Conservation (phyloP, 805 yeast genomes). For the Clavispora asparagi region DNA sequence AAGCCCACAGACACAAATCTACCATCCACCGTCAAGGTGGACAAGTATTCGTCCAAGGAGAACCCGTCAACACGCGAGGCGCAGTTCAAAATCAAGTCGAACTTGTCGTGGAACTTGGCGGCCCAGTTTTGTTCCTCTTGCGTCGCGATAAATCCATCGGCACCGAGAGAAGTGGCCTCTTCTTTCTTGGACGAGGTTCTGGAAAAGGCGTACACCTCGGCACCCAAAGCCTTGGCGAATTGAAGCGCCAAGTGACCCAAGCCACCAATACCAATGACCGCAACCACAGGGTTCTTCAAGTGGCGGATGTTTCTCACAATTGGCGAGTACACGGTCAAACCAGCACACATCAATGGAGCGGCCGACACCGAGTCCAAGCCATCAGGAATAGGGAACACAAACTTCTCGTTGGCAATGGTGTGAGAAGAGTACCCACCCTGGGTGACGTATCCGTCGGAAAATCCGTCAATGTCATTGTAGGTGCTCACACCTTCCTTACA, state of each 20-base stretch:
- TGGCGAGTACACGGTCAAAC: constrained; percentile 69
- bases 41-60: constrained; percentile 44
- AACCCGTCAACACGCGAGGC: constrained; percentile 48
- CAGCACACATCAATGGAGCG: constrained; percentile 77
- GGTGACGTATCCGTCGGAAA: constrained; percentile 44
- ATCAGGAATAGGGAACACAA: constrained; percentile 62
- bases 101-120: constrained; percentile 22
- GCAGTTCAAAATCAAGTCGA: constrained; percentile 51
- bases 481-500: constrained; percentile 41
- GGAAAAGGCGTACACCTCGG: constrained; percentile 54
- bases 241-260: constrained; percentile 52
- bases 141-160: constrained; percentile 51
- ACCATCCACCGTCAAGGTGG: constrained; percentile 51
- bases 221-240: constrained; percentile 57
- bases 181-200: constrained; percentile 45
- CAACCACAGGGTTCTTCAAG: constrained; percentile 35
- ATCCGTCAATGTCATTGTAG: constrained; percentile 40
- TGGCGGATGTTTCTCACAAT: constrained; percentile 41
- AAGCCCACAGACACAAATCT: constrained; percentile 62
- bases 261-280: constrained; percentile 57
- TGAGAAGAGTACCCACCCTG: constrained; percentile 72
- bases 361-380: constrained; percentile 45
- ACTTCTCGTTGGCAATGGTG: constrained; percentile 58
- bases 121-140: constrained; percentile 43
- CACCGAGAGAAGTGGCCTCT: constrained; percentile 48